Percentiles rank a stretch among this genome's conserved stretches.
These are phyloP conservation scores for Nepenthes alata DNA, from an alignment of 179 eudicot species.

Conservation along the genomic window DNA sequence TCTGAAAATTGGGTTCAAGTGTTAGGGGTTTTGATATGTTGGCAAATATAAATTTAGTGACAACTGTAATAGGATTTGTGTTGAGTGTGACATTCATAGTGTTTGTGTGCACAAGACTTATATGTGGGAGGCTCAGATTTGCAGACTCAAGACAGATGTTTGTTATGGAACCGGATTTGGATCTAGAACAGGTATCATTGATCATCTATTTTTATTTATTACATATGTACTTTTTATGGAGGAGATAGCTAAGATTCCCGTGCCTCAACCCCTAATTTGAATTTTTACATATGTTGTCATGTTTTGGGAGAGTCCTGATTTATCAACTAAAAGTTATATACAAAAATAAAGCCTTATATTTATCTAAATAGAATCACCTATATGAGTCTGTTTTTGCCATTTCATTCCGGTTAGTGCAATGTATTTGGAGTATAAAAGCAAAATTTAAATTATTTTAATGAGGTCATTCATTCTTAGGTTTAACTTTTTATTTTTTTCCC, in stretches of 20 bases:
- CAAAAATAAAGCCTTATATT: no score
- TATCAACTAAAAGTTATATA: no score
- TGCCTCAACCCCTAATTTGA: no score
- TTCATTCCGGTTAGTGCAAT: no score
- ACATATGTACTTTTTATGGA: background rate
- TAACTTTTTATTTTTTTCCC: no score
- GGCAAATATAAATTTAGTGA: constrained; percentile 50
- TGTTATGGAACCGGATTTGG: constrained; percentile 43
- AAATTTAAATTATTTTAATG: no score
- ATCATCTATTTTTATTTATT: background rate
- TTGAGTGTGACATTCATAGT: constrained; percentile 74
- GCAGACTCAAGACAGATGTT: constrained; percentile 30
- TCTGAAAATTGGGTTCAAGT: constrained; percentile 5
- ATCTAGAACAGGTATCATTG: constrained; percentile 52
- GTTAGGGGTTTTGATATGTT: constrained; percentile 19
- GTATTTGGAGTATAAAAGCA: no score
- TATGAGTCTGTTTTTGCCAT: no score
- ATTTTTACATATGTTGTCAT: no score
- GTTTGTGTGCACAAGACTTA: constrained; percentile 64
- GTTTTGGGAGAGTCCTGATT: no score
- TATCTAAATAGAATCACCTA: no score
- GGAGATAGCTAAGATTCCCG: background rate
- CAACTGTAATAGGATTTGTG: constrained; percentile 73
- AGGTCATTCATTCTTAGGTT: no score
- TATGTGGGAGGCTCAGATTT: constrained; percentile 51